Evolutionary conservation across 2,329 filamentous ascomycete genomes (phyloP).

Genomic region (Diaporthe sp.): DNA sequence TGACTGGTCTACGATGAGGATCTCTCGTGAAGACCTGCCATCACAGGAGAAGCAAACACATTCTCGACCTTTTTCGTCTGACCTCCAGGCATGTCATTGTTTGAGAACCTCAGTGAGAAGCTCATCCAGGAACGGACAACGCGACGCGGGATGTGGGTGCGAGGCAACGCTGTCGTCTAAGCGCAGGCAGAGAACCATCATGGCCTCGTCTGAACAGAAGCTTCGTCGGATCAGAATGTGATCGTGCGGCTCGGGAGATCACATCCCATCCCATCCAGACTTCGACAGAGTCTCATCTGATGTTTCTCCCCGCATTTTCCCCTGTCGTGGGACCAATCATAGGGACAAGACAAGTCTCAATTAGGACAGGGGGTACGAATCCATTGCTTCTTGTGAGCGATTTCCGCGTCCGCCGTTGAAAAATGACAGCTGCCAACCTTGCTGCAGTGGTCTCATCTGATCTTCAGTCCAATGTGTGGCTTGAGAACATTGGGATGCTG

Average conservation of each 20-base stretch:
- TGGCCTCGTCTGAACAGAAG: neutral
- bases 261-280: neutral
- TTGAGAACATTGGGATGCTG: neutral
- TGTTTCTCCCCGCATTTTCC: neutral
- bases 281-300: neutral
- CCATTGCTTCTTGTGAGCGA: conserved; percentile 9
- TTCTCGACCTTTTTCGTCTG: neutral
- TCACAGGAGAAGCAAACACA: neutral
- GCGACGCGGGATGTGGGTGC: neutral
- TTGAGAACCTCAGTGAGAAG: conserved; percentile 3
- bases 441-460: conserved; percentile 3
- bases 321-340: conserved; percentile 1
- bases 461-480: neutral
- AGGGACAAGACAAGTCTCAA: neutral
- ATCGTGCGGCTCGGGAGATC: neutral
- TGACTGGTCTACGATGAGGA: neutral
- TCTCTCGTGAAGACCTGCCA: neutral
- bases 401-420: neutral
- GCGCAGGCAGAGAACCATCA: neutral
- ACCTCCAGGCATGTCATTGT: neutral
- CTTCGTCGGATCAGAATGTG: neutral
- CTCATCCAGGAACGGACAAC: conserved; percentile 9
- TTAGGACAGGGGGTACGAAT: conserved; percentile 4
- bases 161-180: neutral
- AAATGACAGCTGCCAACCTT: neutral